phyloP scores from a whole-genome alignment of 2,329 filamentous ascomycete genomes.

The Neofusicoccum parvum region DNA sequence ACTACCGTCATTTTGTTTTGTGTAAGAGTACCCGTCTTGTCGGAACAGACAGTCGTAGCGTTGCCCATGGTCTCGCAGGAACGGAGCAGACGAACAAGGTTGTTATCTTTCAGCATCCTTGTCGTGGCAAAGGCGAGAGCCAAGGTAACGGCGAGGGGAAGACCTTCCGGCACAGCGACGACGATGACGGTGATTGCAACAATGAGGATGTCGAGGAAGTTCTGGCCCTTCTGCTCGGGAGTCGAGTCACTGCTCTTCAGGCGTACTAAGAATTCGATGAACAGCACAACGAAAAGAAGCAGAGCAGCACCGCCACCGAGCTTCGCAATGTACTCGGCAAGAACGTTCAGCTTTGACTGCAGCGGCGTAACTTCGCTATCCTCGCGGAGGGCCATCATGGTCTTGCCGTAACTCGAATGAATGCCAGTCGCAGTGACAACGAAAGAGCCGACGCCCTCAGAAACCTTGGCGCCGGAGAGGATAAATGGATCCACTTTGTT shows the following conservation, averaged over 20 bases:
- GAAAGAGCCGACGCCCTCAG: constrained; percentile 74
- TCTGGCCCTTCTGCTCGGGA: constrained; percentile 72
- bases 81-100: constrained; percentile 67
- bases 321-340: constrained; percentile 81
- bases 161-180: constrained; percentile 68
- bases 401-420: constrained; percentile 75
- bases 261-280: constrained; percentile 80
- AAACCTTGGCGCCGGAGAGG: constrained; percentile 80
- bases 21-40: constrained; percentile 38
- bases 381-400: constrained; percentile 75
- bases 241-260: constrained; percentile 58
- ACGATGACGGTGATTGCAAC: constrained; percentile 68
- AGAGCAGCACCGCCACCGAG: constrained; percentile 76
- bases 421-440: constrained; percentile 74
- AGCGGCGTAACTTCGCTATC: constrained; percentile 77
- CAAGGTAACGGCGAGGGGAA: constrained; percentile 68
- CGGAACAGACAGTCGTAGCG: constrained; percentile 75
- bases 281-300: constrained; percentile 78
- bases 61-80: constrained; percentile 75
- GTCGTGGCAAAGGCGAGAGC: constrained; percentile 69
- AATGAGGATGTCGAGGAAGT: constrained; percentile 65
- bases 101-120: constrained; percentile 70
- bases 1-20: constrained; percentile 69
- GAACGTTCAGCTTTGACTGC: constrained; percentile 74
- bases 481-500: constrained; percentile 81